Evolutionary conservation across 768 basidiomycete genomes (phyloP).

Genomic region (Candolleomyces eurysporus): DNA sequence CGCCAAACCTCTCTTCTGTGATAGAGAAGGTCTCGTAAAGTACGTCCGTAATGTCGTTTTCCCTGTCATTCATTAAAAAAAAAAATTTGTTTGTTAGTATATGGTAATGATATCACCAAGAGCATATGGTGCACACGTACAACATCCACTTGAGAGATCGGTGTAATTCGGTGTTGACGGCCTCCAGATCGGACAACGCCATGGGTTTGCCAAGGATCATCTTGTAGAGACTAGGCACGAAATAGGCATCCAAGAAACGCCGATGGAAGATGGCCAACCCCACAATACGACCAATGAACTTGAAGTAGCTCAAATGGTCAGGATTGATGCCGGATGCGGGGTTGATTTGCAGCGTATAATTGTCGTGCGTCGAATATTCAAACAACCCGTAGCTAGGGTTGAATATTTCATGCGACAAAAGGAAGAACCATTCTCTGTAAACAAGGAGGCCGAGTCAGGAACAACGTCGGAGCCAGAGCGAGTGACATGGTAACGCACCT

Average conservation of each 20-base stretch:
- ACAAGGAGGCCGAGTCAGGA: constrained; percentile 6
- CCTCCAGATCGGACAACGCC: constrained; percentile 62
- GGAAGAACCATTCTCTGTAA: constrained; percentile 83
- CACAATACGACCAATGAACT: constrained; percentile 72
- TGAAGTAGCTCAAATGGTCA: constrained; percentile 78
- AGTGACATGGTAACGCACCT: constrained; percentile 39
- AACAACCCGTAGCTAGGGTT: constrained; percentile 81
- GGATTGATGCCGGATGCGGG: constrained; percentile 74
- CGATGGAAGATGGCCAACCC: constrained; percentile 78
- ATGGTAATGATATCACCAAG: too few species aligned
- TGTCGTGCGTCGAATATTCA: constrained; percentile 78
- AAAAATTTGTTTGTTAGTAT: neutral
- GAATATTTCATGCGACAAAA: constrained; percentile 80
- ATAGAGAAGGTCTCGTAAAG: constrained; percentile 71
- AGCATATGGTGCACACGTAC: constrained; percentile 37
- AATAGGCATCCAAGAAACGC: constrained; percentile 77
- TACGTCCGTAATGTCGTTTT: constrained; percentile 74
- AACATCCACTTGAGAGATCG: constrained; percentile 75
- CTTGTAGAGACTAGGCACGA: constrained; percentile 80
- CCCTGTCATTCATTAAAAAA: constrained; percentile 35
- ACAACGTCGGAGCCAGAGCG: too few species aligned
- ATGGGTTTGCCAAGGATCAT: constrained; percentile 66
- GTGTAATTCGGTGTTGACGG: constrained; percentile 66
- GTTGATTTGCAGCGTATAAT: constrained; percentile 80
- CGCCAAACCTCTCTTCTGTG: constrained; percentile 75